Evolutionary conservation across 2,329 filamentous ascomycete species (phyloP).

Genomic region (Arachnomyces sp.): DNA sequence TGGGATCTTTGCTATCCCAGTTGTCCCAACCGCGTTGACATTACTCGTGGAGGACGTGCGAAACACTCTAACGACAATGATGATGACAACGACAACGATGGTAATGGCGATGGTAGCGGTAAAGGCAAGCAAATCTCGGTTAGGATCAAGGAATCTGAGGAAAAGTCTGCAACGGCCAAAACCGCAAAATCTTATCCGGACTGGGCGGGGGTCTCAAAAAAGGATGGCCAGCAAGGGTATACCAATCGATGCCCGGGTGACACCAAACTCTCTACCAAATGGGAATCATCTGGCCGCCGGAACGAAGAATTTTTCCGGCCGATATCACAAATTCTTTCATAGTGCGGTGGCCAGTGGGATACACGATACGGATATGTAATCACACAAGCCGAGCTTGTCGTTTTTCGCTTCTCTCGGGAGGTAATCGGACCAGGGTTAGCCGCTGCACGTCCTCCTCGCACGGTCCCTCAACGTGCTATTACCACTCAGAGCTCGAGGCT

Average conservation of each 20-base stretch:
- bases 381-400: constrained; percentile 1
- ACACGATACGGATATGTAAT: constrained; percentile 6
- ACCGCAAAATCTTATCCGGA: constrained; percentile 1
- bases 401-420: constrained; percentile 3
- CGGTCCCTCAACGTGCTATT: no score
- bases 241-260: constrained; percentile 3
- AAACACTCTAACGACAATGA: background rate
- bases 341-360: background rate
- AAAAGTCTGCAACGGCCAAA: background rate
- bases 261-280: constrained; percentile 3
- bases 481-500: no score
- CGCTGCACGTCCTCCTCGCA: background rate
- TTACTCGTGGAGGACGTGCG: constrained; percentile 7
- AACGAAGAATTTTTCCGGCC: background rate
- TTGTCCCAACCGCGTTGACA: constrained; percentile 2
- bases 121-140: no score
- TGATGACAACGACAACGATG: no score
- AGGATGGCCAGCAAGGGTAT: background rate
- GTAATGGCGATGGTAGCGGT: no score
- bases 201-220: constrained; percentile 4
- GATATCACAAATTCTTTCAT: background rate
- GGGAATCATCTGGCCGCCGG: background rate
- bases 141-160: no score
- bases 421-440: background rate
- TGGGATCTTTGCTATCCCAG: background rate